Base-by-base conservation (phyloP, 2,329 filamentous ascomycete species). In the Sporothrix protearum region DNA sequence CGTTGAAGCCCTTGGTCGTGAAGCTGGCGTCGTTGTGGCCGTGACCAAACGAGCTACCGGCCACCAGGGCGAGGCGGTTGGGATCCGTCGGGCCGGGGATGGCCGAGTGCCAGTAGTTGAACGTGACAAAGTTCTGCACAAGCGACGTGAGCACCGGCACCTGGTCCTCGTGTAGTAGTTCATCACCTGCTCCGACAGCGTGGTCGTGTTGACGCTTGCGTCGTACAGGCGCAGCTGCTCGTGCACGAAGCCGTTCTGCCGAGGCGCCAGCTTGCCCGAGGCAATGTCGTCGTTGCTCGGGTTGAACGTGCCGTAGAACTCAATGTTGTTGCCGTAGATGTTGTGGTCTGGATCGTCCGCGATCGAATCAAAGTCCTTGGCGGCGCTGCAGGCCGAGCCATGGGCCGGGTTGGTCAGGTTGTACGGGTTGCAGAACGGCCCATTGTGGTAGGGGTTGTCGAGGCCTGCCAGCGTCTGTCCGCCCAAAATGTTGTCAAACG, bases 91-190 rank as follows among this genome's bases (percentile, higher is more conserved):
- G 81, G 5, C 82, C 82, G 1, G 81, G 80, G 22, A 82, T 75
- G 70, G 80, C 80, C 49, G 80, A 82, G 76, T 82, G 79, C 82
- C 82, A 84, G 76, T 81, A 78, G 78, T 83, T 83, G 70, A 84
- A 83, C 12, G 80, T 81, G 16, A 81, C 76, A 73, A 80, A 83
- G 75, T 83, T 82, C 51, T 83, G 76, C 16, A 80, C 80, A 61
- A 84, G 74, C 5, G 77, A 67, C 14, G 80, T 81, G 28, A 84
- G 75, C 19, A 82, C 79, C 0, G 81, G 82, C 2, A 83, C 78
- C 76, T 83, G 78, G 0, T 78, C 77, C 72, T 82, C 1, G 80
- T 80, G 73, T 84, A 84, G 73, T 83, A 83, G 77, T 82, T 80
- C 75, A 84, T 79, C 59, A 83, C 81, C 75, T 83, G 79, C 59